A percentile compares a stretch with the other conserved stretches of the same genome.
phyloP scores from a whole-genome alignment of 768 basidiomycete species.

The Lactarius sanguifluus region DNA sequence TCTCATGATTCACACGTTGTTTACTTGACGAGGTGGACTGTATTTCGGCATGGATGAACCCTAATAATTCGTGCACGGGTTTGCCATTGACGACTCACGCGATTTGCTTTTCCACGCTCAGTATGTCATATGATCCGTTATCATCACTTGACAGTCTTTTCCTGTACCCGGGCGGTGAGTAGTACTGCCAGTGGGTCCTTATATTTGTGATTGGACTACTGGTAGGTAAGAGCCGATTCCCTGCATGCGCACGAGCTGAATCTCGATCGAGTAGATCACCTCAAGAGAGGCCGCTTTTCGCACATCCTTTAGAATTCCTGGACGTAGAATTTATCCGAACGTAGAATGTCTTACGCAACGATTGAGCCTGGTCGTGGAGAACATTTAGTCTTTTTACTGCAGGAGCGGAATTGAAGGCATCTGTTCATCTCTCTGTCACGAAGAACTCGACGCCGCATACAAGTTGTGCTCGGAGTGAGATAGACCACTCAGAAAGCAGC shows the following conservation, averaged over 20 bases:
- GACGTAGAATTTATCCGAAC: conserved; percentile 8
- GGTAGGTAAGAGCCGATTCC: background rate
- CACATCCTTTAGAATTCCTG: conserved; percentile 10
- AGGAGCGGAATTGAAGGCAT: background rate
- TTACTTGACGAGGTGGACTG: no score
- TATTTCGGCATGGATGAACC: no score
- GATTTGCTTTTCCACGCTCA: no score
- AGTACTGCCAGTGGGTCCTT: background rate
- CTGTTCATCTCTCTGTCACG: background rate
- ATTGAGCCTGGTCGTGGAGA: conserved; percentile 5
- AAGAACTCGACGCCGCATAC: no score
- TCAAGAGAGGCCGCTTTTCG: background rate
- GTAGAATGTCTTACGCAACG: background rate
- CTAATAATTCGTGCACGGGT: no score
- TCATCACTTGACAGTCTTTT: background rate
- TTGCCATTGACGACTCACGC: no score
- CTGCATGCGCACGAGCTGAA: background rate
- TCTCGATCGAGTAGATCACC: background rate
- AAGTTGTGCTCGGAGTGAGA: conserved; percentile 4
- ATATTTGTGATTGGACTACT: background rate
- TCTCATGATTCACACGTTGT: no score
- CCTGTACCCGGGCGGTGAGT: background rate
- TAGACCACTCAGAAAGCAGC: background rate
- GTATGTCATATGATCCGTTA: background rate
- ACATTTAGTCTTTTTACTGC: background rate